These are phyloP conservation scores for Capsicum baccatum DNA, from an alignment of 257 asterid species.

Conservation along the genomic window DNA sequence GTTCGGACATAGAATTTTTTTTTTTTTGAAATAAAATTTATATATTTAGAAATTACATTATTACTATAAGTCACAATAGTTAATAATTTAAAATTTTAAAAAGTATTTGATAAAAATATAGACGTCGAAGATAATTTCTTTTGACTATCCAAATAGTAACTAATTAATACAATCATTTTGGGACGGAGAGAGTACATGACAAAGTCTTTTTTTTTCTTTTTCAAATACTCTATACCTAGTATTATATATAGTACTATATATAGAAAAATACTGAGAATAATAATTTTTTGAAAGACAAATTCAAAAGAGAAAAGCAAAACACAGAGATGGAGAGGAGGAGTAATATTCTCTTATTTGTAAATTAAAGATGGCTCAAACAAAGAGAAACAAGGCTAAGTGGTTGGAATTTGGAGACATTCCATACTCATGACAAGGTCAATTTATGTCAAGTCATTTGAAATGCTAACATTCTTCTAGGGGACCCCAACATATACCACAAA, in stretches of 20 bases:
- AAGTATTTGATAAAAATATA: too few species aligned
- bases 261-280: background rate
- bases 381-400: background rate
- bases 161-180: too few species aligned
- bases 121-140: too few species aligned
- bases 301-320: background rate
- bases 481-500: constrained; percentile 29
- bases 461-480: constrained; percentile 32
- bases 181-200: too few species aligned
- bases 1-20: too few species aligned
- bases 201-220: too few species aligned
- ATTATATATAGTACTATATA: background rate
- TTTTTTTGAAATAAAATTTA: too few species aligned
- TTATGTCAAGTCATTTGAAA: constrained; percentile 30
- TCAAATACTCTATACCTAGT: too few species aligned
- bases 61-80: too few species aligned
- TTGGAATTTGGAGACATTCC: constrained; percentile 35
- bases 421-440: constrained; percentile 31
- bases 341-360: background rate
- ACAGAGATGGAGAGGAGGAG: background rate
- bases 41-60: too few species aligned
- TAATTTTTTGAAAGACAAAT: background rate
- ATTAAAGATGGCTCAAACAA: constrained; percentile 9
- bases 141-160: too few species aligned
- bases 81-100: too few species aligned